phyloP scores from a whole-genome alignment of 768 basidiomycete species.

The Coprinopsis cinerea region DNA sequence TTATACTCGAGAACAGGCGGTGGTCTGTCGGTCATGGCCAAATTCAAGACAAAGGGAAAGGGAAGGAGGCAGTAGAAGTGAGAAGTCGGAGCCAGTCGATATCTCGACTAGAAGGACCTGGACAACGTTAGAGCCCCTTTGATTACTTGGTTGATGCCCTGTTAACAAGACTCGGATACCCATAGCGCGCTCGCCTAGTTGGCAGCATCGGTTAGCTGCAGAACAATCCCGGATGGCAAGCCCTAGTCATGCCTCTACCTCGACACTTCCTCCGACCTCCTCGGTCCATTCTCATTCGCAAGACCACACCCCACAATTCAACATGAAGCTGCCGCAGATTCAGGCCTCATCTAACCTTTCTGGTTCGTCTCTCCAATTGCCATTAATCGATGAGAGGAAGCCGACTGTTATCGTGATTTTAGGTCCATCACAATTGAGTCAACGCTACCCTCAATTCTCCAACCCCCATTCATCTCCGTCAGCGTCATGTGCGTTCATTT shows the following conservation, averaged over 20 bases:
- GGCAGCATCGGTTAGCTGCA: neutral
- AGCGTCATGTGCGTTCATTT: neutral
- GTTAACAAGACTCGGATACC: neutral
- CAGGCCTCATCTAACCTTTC: neutral
- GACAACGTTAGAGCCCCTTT: neutral
- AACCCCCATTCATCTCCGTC: neutral
- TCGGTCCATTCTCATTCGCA: neutral
- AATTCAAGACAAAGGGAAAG: conserved; percentile 5
- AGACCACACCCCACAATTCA: neutral
- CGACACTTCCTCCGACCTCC: neutral
- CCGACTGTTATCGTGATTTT: neutral
- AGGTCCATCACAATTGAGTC: neutral
- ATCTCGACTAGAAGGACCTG: neutral
- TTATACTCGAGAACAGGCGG: neutral
- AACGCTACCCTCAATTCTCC: neutral
- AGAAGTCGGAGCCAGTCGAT: neutral
- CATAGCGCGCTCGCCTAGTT: conserved; percentile 1
- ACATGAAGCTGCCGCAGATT: neutral
- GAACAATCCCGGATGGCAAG: neutral
- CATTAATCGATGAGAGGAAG: neutral
- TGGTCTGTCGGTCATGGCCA: neutral
- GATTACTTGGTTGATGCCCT: neutral
- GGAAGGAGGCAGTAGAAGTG: neutral
- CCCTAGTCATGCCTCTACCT: neutral
- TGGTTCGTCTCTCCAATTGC: neutral